These are phyloP conservation scores for Perkinsus olseni DNA, from an alignment of 169 alveolate genomes.

Conservation along the genomic window DNA sequence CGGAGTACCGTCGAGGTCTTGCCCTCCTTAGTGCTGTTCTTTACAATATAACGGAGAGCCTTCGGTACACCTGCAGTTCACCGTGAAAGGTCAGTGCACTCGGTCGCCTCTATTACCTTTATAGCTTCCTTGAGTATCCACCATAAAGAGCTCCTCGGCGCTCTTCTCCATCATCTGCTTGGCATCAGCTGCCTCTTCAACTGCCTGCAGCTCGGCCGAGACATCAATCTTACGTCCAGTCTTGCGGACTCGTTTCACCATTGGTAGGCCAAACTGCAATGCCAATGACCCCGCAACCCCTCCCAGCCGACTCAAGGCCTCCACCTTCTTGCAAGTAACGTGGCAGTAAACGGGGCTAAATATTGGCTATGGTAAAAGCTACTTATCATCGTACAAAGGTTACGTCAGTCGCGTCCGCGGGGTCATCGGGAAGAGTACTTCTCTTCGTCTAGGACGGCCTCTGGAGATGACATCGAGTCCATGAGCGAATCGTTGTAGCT, in stretches of 20 bases:
- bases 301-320: not conserved
- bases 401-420: not conserved
- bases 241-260: not conserved
- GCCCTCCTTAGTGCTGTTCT: not conserved
- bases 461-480: not conserved
- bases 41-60: not conserved
- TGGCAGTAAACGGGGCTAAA: not conserved
- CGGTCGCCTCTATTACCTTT: not conserved
- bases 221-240: not conserved
- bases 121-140: not conserved
- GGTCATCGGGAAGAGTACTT: not conserved
- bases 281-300: not conserved
- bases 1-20: not conserved
- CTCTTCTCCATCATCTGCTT: not conserved
- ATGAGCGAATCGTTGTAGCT: not conserved
- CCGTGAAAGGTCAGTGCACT: not conserved
- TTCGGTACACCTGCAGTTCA: not conserved
- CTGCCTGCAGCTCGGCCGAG: not conserved
- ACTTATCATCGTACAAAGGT: not conserved
- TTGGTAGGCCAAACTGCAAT: not conserved
- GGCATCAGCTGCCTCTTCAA: not conserved
- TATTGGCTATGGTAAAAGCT: not conserved
- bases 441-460: not conserved
- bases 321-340: not conserved
- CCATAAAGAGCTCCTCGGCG: not conserved